Evolutionary conservation across 768 basidiomycete genomes (phyloP).

Genomic region (Calvatia gigantea): DNA sequence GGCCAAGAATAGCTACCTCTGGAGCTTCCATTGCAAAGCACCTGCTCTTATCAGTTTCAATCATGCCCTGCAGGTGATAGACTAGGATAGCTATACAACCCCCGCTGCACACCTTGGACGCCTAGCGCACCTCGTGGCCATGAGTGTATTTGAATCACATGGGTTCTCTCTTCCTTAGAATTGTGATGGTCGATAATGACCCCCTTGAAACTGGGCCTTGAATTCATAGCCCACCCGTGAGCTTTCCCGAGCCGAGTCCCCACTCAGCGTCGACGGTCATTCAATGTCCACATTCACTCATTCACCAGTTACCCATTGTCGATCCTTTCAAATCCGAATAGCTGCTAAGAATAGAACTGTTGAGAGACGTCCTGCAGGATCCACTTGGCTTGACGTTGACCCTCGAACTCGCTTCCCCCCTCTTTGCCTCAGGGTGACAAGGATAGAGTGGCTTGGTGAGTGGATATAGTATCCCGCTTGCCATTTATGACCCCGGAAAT

Average conservation of each 20-base stretch:
- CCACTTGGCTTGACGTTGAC: not conserved
- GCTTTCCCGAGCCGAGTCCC: too few relatives aligned
- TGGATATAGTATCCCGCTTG: conserved; percentile 1
- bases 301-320: not conserved
- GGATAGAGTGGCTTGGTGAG: not conserved
- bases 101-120: not conserved
- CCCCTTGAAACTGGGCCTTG: too few relatives aligned
- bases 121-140: not conserved
- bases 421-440: not conserved
- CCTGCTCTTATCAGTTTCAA: conserved; percentile 1
- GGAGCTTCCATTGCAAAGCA: conserved; percentile 2
- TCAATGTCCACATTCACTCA: not conserved
- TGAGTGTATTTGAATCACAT: not conserved
- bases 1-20: not conserved
- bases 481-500: not conserved
- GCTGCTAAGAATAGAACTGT: not conserved
- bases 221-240: too few relatives aligned
- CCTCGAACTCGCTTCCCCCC: not conserved
- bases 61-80: not conserved
- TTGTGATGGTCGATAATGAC: not conserved
- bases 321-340: not conserved
- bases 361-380: not conserved
- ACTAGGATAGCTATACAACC: not conserved
- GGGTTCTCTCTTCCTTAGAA: not conserved
- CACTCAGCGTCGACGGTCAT: too few relatives aligned